These are phyloP conservation scores for Selenicereus undatus DNA, from an alignment of 148 eudicot species.

Conservation along the genomic window DNA sequence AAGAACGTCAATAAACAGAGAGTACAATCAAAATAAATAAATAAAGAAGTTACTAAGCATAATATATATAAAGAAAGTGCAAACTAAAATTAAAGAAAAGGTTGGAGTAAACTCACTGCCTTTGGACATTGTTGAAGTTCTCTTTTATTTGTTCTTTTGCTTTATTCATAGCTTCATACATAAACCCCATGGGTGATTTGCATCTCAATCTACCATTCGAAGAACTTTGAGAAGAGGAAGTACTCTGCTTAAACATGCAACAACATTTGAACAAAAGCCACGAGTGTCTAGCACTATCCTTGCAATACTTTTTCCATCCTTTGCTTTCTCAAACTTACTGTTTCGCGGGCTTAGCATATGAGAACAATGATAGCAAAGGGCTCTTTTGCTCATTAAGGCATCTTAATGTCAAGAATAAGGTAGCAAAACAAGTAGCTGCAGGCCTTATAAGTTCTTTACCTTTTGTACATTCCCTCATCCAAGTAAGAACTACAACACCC, in stretches of 20 bases:
- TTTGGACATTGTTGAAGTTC: not conserved
- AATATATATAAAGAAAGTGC: no score
- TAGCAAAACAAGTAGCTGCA: not conserved
- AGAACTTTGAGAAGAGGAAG: not conserved
- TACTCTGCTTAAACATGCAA: not conserved
- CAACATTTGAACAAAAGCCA: not conserved
- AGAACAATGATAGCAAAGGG: not conserved
- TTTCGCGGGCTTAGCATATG: not conserved
- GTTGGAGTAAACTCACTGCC: not conserved
- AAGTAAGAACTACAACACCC: no score
- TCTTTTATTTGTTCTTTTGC: not conserved
- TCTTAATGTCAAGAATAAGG: not conserved
- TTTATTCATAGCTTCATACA: not conserved
- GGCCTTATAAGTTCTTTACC: not conserved
- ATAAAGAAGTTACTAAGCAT: no score
- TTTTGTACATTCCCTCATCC: not conserved
- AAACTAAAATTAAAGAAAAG: not conserved
- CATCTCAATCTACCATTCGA: not conserved
- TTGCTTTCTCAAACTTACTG: not conserved
- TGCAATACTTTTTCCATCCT: not conserved
- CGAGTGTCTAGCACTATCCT: not conserved
- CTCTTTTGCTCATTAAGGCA: not conserved
- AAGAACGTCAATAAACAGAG: no score
- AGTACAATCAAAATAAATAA: no score
- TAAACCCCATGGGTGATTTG: not conserved